A percentile compares a stretch with the other conserved stretches of the same genome.
Evolutionary conservation across 345 rosid genomes (phyloP).

Genomic region (Erodium maritimum): DNA sequence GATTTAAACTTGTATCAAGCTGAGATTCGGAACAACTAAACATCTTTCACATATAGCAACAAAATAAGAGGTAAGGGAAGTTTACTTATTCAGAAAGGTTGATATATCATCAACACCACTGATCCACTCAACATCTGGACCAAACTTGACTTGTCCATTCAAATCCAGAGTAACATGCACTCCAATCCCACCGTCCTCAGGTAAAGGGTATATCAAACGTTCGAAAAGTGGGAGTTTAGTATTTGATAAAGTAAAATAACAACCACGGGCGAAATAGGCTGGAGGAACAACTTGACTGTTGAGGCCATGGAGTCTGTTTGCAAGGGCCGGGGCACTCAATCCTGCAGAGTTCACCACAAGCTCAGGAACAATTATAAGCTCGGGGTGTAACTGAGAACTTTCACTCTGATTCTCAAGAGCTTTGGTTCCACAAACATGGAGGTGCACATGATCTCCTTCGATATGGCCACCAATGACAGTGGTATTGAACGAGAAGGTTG

Average conservation of each 20-base stretch:
- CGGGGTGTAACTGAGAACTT: slow-evolving; percentile 21
- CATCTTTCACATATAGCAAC: not conserved
- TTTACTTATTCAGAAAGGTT: slow-evolving; percentile 69
- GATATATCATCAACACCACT: slow-evolving; percentile 37
- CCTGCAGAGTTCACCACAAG: slow-evolving; percentile 81
- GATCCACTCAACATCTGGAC: slow-evolving; percentile 95
- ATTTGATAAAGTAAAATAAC: slow-evolving; percentile 58
- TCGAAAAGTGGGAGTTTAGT: slow-evolving; percentile 41
- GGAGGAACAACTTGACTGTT: slow-evolving; percentile 31
- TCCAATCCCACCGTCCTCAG: slow-evolving; percentile 89
- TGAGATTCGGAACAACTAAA: slow-evolving; percentile 3
- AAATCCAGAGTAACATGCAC: slow-evolving; percentile 87
- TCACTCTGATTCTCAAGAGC: slow-evolving; percentile 35
- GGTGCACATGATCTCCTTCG: slow-evolving; percentile 40
- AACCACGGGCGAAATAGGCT: slow-evolving; percentile 67
- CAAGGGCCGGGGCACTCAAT: slow-evolving; percentile 54
- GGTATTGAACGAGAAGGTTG: slow-evolving; percentile 72
- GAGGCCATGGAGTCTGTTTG: slow-evolving; percentile 57
- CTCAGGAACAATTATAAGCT: slow-evolving; percentile 49
- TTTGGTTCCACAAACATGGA: slow-evolving; percentile 41
- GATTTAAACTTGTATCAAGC: slow-evolving; percentile 4
- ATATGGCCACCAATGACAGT: slow-evolving; percentile 52
- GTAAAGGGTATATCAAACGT: slow-evolving; percentile 72
- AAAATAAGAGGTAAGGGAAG: slow-evolving; percentile 3
- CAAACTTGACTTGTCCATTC: slow-evolving; percentile 80